Percentiles rank a stretch among this genome's conserved stretches.
These are phyloP conservation scores for Panicum virgatum DNA, from an alignment of 202 grass and related monocot species.

Conservation along the genomic window DNA sequence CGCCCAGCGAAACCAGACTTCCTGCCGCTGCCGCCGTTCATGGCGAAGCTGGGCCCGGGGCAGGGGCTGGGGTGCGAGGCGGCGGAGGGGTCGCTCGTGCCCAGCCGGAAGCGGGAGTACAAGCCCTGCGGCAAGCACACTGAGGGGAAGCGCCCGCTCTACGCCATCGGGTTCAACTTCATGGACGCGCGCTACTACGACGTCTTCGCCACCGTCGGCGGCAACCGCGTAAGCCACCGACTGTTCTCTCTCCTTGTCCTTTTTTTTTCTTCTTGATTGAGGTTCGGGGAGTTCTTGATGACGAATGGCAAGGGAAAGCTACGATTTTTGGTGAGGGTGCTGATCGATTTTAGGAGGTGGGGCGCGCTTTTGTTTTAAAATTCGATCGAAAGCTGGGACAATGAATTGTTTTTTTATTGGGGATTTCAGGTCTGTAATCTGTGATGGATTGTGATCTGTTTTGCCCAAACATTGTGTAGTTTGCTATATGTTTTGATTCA, in stretches of 20 bases:
- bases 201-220: conserved; percentile 88
- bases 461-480: background rate
- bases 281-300: background rate
- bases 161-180: conserved; percentile 97
- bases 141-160: conserved; percentile 92
- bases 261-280: background rate
- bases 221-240: conserved; percentile 55
- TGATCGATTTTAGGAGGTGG: background rate
- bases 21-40: conserved; percentile 10
- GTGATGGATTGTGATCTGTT: background rate
- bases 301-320: background rate
- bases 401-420: background rate
- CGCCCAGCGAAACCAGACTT: background rate
- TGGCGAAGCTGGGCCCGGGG: conserved; percentile 43
- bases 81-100: conserved; percentile 64
- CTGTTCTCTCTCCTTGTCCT: background rate
- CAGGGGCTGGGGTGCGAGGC: conserved; percentile 78
- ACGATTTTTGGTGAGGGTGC: background rate
- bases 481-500: background rate
- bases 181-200: conserved; percentile 88
- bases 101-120: conserved; percentile 73
- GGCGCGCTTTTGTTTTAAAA: background rate
- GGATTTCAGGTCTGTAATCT: background rate
- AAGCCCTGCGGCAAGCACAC: conserved; percentile 74
- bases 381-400: background rate